A percentile compares a stretch with the other conserved stretches of the same genome.
phyloP scores from a whole-genome alignment of 2,329 filamentous ascomycete species.

The Penicillium frequentans region DNA sequence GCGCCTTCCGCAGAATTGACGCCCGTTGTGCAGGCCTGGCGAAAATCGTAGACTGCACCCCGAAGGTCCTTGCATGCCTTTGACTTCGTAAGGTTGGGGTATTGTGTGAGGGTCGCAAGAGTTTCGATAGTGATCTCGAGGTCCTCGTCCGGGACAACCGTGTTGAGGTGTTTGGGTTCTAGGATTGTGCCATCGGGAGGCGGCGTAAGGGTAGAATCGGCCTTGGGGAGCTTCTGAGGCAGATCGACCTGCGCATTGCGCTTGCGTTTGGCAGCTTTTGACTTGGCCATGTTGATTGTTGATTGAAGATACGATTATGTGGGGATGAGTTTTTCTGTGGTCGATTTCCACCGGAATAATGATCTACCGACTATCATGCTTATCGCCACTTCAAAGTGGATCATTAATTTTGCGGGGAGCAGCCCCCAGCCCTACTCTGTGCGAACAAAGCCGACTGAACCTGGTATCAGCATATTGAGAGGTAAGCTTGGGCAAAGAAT shows the following conservation, averaged over 20 bases:
- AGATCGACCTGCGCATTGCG: constrained; percentile 27
- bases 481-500: too few species aligned
- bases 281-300: constrained; percentile 23
- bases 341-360: not conserved
- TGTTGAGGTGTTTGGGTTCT: constrained; percentile 28
- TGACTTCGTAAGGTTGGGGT: constrained; percentile 65
- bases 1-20: constrained; percentile 59
- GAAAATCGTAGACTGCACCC: constrained; percentile 67
- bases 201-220: constrained; percentile 19
- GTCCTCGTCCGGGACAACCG: constrained; percentile 53
- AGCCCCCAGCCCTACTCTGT: too few species aligned
- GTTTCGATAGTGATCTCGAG: constrained; percentile 68
- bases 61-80: constrained; percentile 67
- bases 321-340: constrained; percentile 1
- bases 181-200: constrained; percentile 25
- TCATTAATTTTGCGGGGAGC: not conserved
- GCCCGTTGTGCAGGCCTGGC: constrained; percentile 67
- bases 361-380: not conserved
- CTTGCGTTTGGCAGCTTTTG: constrained; percentile 33
- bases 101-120: constrained; percentile 56
- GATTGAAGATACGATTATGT: not conserved
- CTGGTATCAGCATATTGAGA: too few species aligned
- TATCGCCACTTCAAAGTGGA: not conserved
- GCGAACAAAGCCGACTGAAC: too few species aligned
- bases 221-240: constrained; percentile 27